Base-by-base conservation (phyloP, 2,329 filamentous ascomycete genomes). In the Botrytis elliptica region DNA sequence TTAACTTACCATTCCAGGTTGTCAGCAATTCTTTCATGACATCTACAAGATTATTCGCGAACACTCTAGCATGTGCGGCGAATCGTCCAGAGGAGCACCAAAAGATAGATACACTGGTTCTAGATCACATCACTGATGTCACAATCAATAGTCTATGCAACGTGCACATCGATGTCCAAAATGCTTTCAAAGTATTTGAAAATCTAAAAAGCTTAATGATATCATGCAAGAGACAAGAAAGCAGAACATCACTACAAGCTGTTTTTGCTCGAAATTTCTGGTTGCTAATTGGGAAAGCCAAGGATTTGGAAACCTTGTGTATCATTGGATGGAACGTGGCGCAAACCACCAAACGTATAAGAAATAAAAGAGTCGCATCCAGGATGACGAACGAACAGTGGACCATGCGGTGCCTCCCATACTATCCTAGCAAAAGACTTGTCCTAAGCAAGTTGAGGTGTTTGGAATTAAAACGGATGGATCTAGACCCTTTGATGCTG, bases 1-100 rank as follows among this genome's bases (percentile, higher is more conserved):
- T 88, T 36, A 86, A 84, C 74, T 83, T 88, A 8, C 86, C 86
- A 4, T 87, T 86, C 74, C 85, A 87, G 76, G 81, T 88, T 14
- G 83, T 87, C 18, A 85, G 84, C 25, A 81, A 81, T 16, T 81
- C 84, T 74, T 85, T 83, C 74, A 83, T 83, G 73, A 84, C 85
- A 62, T 83, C 85, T 29, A 88, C 86, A 16, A 83, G 86, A 76
- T 84, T 88, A n/a, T 80, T 88, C 25, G 86, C 85, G 70, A 88
- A 86, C 73, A 86, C 84, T 5, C 80, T 88, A 73, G 85, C 86
- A 75, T 85, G 84, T 5, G 81, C 88, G 69, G 84, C 84, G 4
- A 79, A 81, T 44, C 83, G 86, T 10, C 82, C 83, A 1, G 83
- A 86, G 72, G 85, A 86, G 72, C 83, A 83, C 70, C 80, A 80